phyloP scores from a whole-genome alignment of 179 eudicot genomes.

The Actinidia arguta region DNA sequence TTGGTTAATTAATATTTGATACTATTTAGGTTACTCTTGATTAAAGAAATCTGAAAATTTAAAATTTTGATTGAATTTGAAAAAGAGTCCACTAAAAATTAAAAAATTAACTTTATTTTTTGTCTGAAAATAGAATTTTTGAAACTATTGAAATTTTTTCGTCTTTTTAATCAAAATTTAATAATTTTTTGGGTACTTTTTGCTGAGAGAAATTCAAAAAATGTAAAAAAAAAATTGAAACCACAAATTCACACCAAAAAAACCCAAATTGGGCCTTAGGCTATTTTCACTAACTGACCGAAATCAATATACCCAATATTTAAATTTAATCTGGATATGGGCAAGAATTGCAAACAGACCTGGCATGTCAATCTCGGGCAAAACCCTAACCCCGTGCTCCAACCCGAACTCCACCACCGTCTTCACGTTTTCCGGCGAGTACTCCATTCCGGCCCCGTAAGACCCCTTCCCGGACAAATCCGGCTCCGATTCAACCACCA shows the following conservation, averaged over 20 bases:
- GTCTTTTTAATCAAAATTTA: no score
- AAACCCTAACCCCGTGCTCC: conserved; percentile 82
- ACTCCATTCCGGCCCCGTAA: conserved; percentile 73
- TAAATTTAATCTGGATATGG: no score
- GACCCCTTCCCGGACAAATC: conserved; percentile 65
- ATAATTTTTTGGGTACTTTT: no score
- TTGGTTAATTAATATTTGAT: no score
- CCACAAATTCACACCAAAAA: neutral
- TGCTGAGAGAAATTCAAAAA: neutral
- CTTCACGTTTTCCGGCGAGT: conserved; percentile 67
- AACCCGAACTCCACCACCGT: conserved; percentile 75
- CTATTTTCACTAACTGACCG: no score
- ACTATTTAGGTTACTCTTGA: no score
- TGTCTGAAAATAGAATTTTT: no score
- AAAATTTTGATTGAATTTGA: no score
- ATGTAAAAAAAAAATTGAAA: neutral
- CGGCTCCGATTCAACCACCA: conserved; percentile 75
- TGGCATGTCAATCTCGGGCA: conserved; percentile 94
- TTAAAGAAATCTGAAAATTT: no score
- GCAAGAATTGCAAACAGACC: conserved; percentile 39
- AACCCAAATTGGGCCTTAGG: conserved; percentile 23
- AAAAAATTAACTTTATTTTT: no score
- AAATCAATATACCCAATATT: no score
- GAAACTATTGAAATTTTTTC: neutral
- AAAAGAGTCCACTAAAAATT: no score